phyloP scores from a whole-genome alignment of 495 filamentous ascomycete species.

The Aspergillus heteromorphus region DNA sequence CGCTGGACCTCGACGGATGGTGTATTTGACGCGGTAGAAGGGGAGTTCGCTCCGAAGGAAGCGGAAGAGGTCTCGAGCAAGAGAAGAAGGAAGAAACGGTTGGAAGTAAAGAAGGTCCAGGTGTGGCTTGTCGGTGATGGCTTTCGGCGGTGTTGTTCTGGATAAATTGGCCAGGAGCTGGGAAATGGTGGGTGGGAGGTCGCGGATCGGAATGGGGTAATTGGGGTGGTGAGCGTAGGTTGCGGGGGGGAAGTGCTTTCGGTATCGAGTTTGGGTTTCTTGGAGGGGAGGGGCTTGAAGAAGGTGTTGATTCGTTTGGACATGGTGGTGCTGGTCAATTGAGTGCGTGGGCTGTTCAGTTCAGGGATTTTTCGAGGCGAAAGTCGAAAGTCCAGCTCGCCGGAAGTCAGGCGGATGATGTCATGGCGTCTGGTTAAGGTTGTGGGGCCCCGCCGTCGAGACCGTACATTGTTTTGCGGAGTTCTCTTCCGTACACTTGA shows the following conservation, averaged over 20 bases:
- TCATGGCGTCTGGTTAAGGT: background rate
- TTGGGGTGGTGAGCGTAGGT: constrained; percentile 37
- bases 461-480: no score
- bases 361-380: background rate
- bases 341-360: background rate
- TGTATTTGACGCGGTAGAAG: constrained; percentile 70
- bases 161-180: constrained; percentile 22
- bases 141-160: constrained; percentile 20
- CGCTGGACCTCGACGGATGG: constrained; percentile 52
- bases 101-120: constrained; percentile 65
- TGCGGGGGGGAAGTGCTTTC: background rate
- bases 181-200: constrained; percentile 44
- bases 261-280: constrained; percentile 7
- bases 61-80: constrained; percentile 54
- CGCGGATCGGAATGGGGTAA: constrained; percentile 59
- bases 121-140: constrained; percentile 56
- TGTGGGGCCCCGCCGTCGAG: background rate
- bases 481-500: no score
- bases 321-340: background rate
- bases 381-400: background rate
- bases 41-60: constrained; percentile 58
- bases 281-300: constrained; percentile 3
- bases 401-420: background rate
- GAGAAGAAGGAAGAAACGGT: constrained; percentile 52
- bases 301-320: constrained; percentile 8